Conservation (phyloP, 1,139 yeast species). For the Geotrichum carabidarum region DNA sequence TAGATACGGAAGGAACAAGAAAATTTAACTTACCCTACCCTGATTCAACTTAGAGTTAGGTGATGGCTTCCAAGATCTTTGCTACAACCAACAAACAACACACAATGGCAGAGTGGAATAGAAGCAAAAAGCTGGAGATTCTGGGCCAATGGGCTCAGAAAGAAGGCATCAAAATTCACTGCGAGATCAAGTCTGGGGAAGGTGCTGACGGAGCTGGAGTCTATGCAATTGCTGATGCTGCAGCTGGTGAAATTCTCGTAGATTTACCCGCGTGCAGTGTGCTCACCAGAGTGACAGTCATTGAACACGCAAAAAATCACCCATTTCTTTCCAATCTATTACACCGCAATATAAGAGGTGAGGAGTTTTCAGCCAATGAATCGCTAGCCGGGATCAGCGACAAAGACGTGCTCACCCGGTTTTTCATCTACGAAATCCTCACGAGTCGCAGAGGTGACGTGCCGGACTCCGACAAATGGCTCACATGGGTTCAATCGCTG, state of each 20-base stretch:
- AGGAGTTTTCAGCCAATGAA: background rate
- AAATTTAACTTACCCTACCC: no score
- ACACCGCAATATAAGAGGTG: conserved; percentile 9
- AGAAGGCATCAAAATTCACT: conserved; percentile 6
- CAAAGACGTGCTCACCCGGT: conserved; percentile 17
- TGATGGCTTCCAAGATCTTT: no score
- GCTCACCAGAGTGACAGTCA: conserved; percentile 7
- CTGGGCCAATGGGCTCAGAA: conserved; percentile 12
- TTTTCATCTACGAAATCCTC: conserved; percentile 15
- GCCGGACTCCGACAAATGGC: conserved; percentile 16
- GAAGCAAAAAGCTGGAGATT: conserved; percentile 2
- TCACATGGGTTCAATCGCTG: conserved; percentile 26
- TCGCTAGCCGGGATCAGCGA: conserved; percentile 1
- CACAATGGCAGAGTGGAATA: background rate
- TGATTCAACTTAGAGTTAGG: no score
- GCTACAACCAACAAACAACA: background rate
- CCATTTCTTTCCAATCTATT: conserved; percentile 5
- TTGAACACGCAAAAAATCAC: conserved; percentile 4
- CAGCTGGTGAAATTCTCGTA: conserved; percentile 11
- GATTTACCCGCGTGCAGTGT: conserved; percentile 14
- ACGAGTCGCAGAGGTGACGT: conserved; percentile 9
- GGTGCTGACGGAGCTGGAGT: conserved; percentile 16
- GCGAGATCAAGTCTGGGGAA: conserved; percentile 2
- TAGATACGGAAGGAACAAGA: no score
- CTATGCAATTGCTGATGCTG: conserved; percentile 5